Base-by-base conservation (phyloP, 2,329 filamentous ascomycete genomes). In the Beauveria sp. region DNA sequence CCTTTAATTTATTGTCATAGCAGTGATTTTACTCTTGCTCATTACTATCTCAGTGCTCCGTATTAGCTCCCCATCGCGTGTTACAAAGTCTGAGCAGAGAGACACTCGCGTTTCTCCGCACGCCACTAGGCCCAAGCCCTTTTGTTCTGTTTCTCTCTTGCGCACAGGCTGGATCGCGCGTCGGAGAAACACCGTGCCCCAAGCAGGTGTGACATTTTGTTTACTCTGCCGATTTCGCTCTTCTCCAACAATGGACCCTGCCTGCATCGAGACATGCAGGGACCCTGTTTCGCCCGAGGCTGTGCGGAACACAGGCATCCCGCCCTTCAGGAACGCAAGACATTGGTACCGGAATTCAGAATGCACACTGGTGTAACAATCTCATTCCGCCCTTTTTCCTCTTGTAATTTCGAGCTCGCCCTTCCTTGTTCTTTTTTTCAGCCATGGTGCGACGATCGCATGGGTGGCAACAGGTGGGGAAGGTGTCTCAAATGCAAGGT, bases 381-480 rank as follows among this genome's bases (percentile, higher is more conserved):
- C 26, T 38, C 31, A 48, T 50, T 31, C 42, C 34, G 46, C 48
- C 57, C 34, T 60, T 59, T 12, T 38, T 52, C 20, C 18, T n/a
- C 34, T 26, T 42, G 48, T 52, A 48, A 60, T 60, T 49, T 60
- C 48, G n/a, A 38, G 7, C 16, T 28, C 38, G 20, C 43, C 22
- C 48, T 46, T n/a, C 31, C 46, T 43, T 43, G 28, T 10, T 34
- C 43, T 31, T 18, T 22, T 22, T 51, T 59, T n/a, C 34, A 9
- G 31, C 22, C 56, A 34, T 60, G 48, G 57, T 60, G 57, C 38
- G 57, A 52, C 48, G 52, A 60, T 34, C 57, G 57, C 46, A 52
- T 52, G 34, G 48, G 48, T 40, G 18, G 57, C n/a, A 51, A 60
- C 57, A 38, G 55, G 57, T 60, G 57, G 57, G 38, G 57, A 59